Conservation (phyloP, 345 rosid genomes). For the Eucalyptus fibrosa region DNA sequence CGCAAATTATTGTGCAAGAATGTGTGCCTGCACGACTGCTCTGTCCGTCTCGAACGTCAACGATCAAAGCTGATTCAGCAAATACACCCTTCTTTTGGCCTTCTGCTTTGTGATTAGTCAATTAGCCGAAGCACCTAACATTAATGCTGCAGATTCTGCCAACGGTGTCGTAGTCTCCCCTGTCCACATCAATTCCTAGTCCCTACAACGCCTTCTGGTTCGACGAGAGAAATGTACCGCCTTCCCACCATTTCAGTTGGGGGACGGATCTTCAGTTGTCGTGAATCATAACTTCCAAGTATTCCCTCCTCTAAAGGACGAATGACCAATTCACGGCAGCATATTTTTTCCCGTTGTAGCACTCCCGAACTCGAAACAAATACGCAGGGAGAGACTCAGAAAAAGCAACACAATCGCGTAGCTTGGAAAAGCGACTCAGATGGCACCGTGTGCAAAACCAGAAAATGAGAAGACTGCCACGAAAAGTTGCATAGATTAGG, state of each 20-base stretch:
- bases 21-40: not conserved
- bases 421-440: not conserved
- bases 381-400: not conserved
- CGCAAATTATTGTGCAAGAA: not conserved
- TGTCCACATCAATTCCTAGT: not conserved
- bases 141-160: not conserved
- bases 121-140: not conserved
- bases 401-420: not conserved
- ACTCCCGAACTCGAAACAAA: not conserved
- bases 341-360: not conserved
- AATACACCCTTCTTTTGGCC: not conserved
- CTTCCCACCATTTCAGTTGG: not conserved
- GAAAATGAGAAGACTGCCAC: not conserved
- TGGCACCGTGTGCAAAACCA: not conserved
- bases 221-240: not conserved
- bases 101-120: not conserved
- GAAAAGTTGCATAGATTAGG: not conserved
- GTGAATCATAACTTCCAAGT: not conserved
- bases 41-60: not conserved
- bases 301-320: not conserved
- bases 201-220: not conserved
- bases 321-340: not conserved
- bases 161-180: not conserved
- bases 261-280: not conserved
- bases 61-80: not conserved